A percentile compares a stretch with the other conserved stretches of the same genome.
Evolutionary conservation across 306 rosid genomes (phyloP).

Genomic region (Calophaca sinica): DNA sequence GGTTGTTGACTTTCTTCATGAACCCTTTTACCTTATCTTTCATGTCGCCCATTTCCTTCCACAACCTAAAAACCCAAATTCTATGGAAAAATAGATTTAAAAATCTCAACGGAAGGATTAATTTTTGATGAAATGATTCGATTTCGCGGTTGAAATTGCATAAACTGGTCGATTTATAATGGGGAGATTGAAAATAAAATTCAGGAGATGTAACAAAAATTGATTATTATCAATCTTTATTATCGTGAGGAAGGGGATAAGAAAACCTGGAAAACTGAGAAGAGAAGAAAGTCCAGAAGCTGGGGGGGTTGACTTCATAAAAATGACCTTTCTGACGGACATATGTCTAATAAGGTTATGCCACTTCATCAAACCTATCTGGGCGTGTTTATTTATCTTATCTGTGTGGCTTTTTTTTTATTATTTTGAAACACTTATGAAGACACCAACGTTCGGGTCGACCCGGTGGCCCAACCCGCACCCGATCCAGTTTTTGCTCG

Average conservation of each 20-base stretch:
- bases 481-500: too few relatives aligned
- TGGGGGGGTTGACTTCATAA: not conserved
- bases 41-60: constrained; percentile 68
- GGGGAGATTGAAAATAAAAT: not conserved
- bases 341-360: too few relatives aligned
- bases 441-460: too few relatives aligned
- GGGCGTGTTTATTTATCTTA: too few relatives aligned
- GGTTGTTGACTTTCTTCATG: constrained; percentile 80
- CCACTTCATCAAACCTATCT: not conserved
- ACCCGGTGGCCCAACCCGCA: too few relatives aligned
- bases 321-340: not conserved
- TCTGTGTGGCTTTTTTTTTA: too few relatives aligned
- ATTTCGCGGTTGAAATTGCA: not conserved
- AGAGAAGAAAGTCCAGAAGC: not conserved
- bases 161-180: not conserved
- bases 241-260: not conserved
- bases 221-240: too few relatives aligned
- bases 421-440: too few relatives aligned
- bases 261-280: constrained; percentile 11
- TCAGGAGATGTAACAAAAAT: not conserved
- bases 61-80: not conserved
- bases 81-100: not conserved
- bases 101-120: not conserved
- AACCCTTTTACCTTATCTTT: constrained; percentile 91
- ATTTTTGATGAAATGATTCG: not conserved